Conservation (phyloP, 441 rosid genomes). For the Breynia disticha region DNA sequence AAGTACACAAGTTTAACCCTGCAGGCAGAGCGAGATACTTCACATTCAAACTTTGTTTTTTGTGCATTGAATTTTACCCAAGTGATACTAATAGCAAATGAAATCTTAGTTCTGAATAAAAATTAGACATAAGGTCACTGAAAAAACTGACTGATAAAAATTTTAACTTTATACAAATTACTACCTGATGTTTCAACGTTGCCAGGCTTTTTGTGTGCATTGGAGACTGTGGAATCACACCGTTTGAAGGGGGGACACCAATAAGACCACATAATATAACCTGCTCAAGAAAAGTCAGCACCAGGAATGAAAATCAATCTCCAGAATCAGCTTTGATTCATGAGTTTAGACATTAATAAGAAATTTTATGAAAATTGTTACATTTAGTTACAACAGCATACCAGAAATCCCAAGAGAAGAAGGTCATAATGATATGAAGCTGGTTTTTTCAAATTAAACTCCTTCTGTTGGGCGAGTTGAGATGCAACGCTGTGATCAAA, state of each 20-base stretch:
- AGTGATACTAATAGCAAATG: too few species aligned
- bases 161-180: neutral
- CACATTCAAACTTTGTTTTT: too few species aligned
- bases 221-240: constrained; percentile 86
- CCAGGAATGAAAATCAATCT: too few species aligned
- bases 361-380: too few species aligned
- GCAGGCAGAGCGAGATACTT: too few species aligned
- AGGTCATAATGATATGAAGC: constrained; percentile 81
- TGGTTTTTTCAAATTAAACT: constrained; percentile 74
- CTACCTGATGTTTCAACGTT: constrained; percentile 68
- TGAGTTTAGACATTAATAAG: too few species aligned
- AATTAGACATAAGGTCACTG: neutral
- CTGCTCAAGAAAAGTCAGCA: constrained; percentile 71
- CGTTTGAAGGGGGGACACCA: constrained; percentile 89
- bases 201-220: constrained; percentile 92
- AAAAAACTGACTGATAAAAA: constrained; percentile 1
- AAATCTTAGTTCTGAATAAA: too few species aligned
- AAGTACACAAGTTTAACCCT: too few species aligned
- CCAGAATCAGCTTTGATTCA: too few species aligned
- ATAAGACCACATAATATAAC: constrained; percentile 81
- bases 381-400: too few species aligned
- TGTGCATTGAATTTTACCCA: too few species aligned
- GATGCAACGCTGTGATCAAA: constrained; percentile 90
- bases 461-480: constrained; percentile 83
- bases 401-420: constrained; percentile 61